Conservation (phyloP, 371 early-diverging fungal species). For the Blastocladiella emersonii region DNA sequence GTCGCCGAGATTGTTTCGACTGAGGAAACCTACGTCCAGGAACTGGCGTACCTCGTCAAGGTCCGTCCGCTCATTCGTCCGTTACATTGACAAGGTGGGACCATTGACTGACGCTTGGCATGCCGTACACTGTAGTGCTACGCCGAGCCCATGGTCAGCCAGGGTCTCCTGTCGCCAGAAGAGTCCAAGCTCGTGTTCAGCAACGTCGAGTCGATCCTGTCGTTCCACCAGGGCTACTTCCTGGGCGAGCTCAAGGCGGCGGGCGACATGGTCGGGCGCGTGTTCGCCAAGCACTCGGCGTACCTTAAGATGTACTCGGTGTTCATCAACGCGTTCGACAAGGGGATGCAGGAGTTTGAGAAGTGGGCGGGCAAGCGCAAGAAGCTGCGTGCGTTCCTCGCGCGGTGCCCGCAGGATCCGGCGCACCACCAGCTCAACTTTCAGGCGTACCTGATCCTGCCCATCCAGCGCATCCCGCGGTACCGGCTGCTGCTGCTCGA, state of each 20-base stretch:
- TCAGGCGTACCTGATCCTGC: constrained; percentile 58
- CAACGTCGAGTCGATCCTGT: constrained; percentile 49
- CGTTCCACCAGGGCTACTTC: constrained; percentile 46
- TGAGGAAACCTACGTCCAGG: constrained; percentile 60
- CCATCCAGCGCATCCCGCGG: constrained; percentile 68
- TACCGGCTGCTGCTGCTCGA: constrained; percentile 59
- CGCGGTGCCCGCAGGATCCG: constrained; percentile 23
- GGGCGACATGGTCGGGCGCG: constrained; percentile 10
- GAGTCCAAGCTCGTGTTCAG: constrained; percentile 47
- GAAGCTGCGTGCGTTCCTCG: neutral
- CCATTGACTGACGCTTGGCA: too few species aligned
- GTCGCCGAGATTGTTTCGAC: constrained; percentile 57
- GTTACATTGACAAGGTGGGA: neutral
- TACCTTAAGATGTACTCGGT: constrained; percentile 29
- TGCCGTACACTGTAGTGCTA: constrained; percentile 17
- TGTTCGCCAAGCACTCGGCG: constrained; percentile 12
- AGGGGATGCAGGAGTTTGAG: constrained; percentile 17
- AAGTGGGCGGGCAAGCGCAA: constrained; percentile 1
- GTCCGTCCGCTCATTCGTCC: constrained; percentile 7
- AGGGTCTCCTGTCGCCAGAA: constrained; percentile 16
- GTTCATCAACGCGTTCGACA: constrained; percentile 62
- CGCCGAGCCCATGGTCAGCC: constrained; percentile 15
- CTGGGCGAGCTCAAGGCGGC: constrained; percentile 9
- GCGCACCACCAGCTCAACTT: constrained; percentile 45
- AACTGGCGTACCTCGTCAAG: constrained; percentile 43